Conservation (phyloP, 2,329 filamentous ascomycete genomes). For the Hypoxylon sp. region DNA sequence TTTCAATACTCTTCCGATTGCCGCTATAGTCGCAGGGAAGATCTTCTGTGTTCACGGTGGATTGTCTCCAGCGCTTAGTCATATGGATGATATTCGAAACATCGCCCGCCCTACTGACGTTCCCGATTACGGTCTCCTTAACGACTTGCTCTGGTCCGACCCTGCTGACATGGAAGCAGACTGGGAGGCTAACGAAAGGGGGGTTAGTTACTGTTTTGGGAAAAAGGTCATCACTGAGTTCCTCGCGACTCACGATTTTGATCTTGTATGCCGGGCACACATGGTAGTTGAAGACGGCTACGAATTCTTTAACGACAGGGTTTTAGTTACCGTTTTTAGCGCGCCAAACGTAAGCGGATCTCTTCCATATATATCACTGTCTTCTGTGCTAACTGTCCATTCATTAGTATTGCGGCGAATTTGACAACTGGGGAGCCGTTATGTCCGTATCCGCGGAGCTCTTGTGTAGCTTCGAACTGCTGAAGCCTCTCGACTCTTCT, state of each 20-base stretch:
- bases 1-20: constrained; percentile 95
- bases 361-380: constrained; percentile 13
- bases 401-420: constrained; percentile 92
- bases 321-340: constrained; percentile 96
- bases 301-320: constrained; percentile 96
- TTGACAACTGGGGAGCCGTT: constrained; percentile 98
- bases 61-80: constrained; percentile 88
- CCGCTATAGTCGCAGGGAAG: constrained; percentile 95
- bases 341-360: constrained; percentile 88
- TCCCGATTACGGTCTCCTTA: constrained; percentile 94
- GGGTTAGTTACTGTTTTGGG: constrained; percentile 98
- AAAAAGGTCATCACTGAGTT: constrained; percentile 99
- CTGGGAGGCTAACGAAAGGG: constrained; percentile 97
- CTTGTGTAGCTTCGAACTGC: constrained; percentile 95
- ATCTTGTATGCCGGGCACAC: constrained; percentile 95
- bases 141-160: constrained; percentile 97
- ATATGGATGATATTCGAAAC: constrained; percentile 98
- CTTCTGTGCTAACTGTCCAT: constrained; percentile 48
- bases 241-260: constrained; percentile 93
- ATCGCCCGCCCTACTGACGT: constrained; percentile 97
- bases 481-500: constrained; percentile 96
- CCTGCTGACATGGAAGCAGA: constrained; percentile 98
- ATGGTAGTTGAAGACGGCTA: constrained; percentile 99
- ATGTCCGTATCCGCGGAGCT: constrained; percentile 97
- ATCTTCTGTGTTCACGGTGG: constrained; percentile 98